Evolutionary conservation across 306 rosid species (phyloP).

Genomic region (Cucurbita pepo): DNA sequence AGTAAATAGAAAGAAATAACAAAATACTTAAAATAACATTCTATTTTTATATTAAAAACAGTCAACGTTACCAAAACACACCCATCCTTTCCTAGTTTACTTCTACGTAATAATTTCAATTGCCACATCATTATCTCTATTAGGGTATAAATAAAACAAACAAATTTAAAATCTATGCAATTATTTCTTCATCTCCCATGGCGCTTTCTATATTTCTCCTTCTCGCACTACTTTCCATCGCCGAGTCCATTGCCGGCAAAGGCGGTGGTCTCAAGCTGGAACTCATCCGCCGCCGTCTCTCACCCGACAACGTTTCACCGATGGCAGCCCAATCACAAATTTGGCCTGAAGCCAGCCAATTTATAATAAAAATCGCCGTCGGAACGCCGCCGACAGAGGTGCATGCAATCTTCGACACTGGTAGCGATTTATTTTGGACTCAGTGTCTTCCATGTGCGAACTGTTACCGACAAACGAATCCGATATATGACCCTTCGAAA

Average conservation of each 20-base stretch:
- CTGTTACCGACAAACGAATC: constrained; percentile 25
- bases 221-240: background rate
- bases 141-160: background rate
- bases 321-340: background rate
- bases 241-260: background rate
- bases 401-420: constrained; percentile 31
- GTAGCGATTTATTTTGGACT: constrained; percentile 39
- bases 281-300: constrained; percentile 20
- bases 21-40: no score
- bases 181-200: background rate
- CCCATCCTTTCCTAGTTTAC: background rate
- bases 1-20: no score
- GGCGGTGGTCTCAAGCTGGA: constrained; percentile 24
- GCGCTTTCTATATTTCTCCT: background rate
- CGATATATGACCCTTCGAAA: constrained; percentile 18
- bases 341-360: background rate
- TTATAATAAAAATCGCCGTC: constrained; percentile 19
- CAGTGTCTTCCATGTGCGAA: constrained; percentile 35
- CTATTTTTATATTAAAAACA: no score
- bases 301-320: background rate
- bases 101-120: background rate
- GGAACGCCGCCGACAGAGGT: constrained; percentile 33
- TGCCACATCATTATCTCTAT: background rate
- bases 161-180: background rate
- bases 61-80: no score